Base-by-base conservation (phyloP, 352 stramenopile species). In the Pythium folliculosum region DNA sequence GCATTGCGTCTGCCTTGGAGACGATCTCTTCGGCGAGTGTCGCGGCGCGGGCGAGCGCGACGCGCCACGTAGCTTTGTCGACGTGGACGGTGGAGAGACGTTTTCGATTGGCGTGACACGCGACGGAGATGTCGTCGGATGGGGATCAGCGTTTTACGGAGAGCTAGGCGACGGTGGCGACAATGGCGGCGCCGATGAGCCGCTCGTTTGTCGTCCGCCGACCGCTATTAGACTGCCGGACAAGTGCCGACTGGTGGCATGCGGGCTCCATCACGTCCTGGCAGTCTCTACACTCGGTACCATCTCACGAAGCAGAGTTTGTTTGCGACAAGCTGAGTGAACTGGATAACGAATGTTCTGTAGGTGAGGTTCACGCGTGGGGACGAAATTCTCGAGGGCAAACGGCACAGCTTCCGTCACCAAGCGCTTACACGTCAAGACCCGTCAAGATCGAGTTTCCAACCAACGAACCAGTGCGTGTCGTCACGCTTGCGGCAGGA, bases 111-210 rank as follows among this genome's bases (percentile, higher is more conserved):
- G 69, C 30, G 35, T 88, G 13, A 64, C 65, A 51, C 54, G 47
- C 0, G 61, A 57, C 44, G 80, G 78, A 0, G 63, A 70, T 0
- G 68, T 90, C 3, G 14, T 88, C 21, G 84, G 81, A 25, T 94
- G 84, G 84, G 86, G 86, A 8, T 69, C 59, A 14, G 71, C 71
- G 17, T 91, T 93, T 58, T 90, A 94, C 64, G 82, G 81, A 27
- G 86, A 93, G 40, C 54, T 91, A 1, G 62, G 60, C 17, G 54
- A 35, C 8, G 25, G 61, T 4, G 17, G 14, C 16, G 14, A 50
- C 12, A 19, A 67, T 1, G 35, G 32, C 5, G 19, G 3, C 1
- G 9, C 4, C 4, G 6, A 4, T n/a, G 17, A 48, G n/a, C 23
- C 57, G 13, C n/a, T 49, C n/a, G 8, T 25, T 8, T 22, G 58